Conservation (phyloP, 2,329 filamentous ascomycete species). For the Trichoderma oligosporum region DNA sequence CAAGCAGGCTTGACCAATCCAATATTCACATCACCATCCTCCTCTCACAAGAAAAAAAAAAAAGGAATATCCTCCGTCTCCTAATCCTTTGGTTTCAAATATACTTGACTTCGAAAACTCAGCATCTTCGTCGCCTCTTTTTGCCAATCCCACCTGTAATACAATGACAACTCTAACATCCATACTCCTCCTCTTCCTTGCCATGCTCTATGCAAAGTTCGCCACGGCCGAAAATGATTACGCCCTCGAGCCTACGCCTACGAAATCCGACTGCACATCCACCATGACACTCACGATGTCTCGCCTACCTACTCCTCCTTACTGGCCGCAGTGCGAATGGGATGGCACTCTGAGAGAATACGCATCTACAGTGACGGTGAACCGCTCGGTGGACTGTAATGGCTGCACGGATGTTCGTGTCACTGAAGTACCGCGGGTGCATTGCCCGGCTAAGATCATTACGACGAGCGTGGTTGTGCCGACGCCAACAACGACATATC, state of each 20-base stretch:
- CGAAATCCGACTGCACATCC: constrained; percentile 22
- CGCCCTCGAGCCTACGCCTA: neutral
- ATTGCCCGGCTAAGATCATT: constrained; percentile 29
- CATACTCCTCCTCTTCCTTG: neutral
- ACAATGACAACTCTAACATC: neutral
- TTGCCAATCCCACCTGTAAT: neutral
- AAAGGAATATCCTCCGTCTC: too few species aligned
- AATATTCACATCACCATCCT: too few species aligned
- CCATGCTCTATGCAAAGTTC: neutral
- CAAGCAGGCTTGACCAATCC: neutral
- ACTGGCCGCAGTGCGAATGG: constrained; percentile 27
- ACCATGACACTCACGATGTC: constrained; percentile 29
- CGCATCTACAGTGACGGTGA: constrained; percentile 28
- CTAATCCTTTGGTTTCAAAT: too few species aligned
- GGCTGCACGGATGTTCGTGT: constrained; percentile 30
- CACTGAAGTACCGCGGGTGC: constrained; percentile 21
- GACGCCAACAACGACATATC: constrained; percentile 28
- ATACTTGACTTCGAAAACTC: neutral
- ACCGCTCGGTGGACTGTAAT: constrained; percentile 30
- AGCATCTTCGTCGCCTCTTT: neutral
- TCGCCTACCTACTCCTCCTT: constrained; percentile 29
- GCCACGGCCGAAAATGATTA: neutral
- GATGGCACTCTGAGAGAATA: constrained; percentile 28
- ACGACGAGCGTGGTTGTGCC: constrained; percentile 21
- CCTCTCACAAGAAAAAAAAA: too few species aligned